Percentiles rank a stretch among this genome's conserved stretches.
Conservation (phyloP, 1,139 yeast species). For the Magnusiomyces suaveolens region DNA sequence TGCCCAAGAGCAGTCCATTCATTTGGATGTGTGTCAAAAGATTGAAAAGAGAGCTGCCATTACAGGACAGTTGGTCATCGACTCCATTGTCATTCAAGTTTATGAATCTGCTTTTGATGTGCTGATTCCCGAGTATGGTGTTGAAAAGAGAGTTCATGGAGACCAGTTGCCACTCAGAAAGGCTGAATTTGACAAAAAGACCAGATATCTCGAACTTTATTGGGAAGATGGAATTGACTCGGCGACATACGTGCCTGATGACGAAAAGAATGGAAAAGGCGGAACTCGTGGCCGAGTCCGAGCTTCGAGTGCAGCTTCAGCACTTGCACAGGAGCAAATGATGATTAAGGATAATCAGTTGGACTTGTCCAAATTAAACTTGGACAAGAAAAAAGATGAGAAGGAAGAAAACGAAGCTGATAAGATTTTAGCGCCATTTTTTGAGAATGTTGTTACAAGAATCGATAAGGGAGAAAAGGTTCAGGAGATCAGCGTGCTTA, state of each 20-base stretch:
- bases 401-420: constrained; percentile 22
- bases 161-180: constrained; percentile 88
- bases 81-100: constrained; percentile 88
- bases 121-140: constrained; percentile 86
- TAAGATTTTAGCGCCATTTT: constrained; percentile 46
- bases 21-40: constrained; percentile 72
- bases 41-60: constrained; percentile 67
- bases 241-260: constrained; percentile 83
- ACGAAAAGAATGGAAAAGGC: constrained; percentile 53
- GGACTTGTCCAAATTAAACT: constrained; percentile 13
- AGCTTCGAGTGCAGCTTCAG: constrained; percentile 50
- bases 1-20: constrained; percentile 94
- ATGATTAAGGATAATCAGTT: constrained; percentile 12
- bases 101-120: constrained; percentile 96
- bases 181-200: constrained; percentile 76
- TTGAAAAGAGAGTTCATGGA: constrained; percentile 95
- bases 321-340: constrained; percentile 46
- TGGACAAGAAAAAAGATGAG: constrained; percentile 25
- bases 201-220: constrained; percentile 64
- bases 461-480: constrained; percentile 47
- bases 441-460: constrained; percentile 47
- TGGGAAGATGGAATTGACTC: constrained; percentile 92
- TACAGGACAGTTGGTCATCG: constrained; percentile 62
- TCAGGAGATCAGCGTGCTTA: constrained; percentile 73
- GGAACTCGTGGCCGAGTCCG: constrained; percentile 30